These are phyloP conservation scores for Lojkania enalia DNA, from an alignment of 2,329 filamentous ascomycete genomes.

Conservation along the genomic window DNA sequence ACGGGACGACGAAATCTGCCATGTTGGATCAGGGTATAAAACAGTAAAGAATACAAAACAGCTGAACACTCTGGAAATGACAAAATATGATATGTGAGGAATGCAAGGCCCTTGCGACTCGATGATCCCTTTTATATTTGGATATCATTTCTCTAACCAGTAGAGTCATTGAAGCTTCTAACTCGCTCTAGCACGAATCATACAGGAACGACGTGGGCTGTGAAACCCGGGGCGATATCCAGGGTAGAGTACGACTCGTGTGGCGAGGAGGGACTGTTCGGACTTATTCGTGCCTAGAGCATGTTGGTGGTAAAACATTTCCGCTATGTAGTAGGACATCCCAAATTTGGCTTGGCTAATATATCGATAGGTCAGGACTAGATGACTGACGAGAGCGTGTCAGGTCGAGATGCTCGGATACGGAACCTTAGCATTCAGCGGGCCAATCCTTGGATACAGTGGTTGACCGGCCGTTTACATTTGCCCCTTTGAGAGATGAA, in stretches of 20 bases:
- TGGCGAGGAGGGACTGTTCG: neutral
- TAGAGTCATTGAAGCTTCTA: slow-evolving; percentile 4
- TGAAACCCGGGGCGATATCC: slow-evolving; percentile 7
- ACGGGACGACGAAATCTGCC: slow-evolving; percentile 36
- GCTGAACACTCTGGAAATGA: neutral
- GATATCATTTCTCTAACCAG: slow-evolving; percentile 3
- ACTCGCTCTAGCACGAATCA: slow-evolving; percentile 9
- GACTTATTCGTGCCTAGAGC: slow-evolving; percentile 7
- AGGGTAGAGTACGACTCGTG: slow-evolving; percentile 10
- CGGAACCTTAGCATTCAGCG: too few relatives aligned
- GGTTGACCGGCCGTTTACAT: too few relatives aligned
- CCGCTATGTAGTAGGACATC: too few relatives aligned
- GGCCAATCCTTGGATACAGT: too few relatives aligned
- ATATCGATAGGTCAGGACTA: too few relatives aligned
- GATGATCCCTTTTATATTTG: neutral
- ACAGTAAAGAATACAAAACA: neutral
- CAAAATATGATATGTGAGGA: neutral
- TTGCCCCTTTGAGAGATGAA: too few relatives aligned
- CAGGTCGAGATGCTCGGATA: too few relatives aligned
- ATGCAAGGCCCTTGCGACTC: neutral
- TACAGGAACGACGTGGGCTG: slow-evolving; percentile 2
- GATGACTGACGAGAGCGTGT: too few relatives aligned
- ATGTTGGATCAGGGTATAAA: slow-evolving; percentile 18
- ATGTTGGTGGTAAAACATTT: slow-evolving; percentile 11
- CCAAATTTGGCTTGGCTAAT: too few relatives aligned